These are phyloP conservation scores for Plenodomus biglobosus DNA, from an alignment of 2,329 filamentous ascomycete species.

Conservation along the genomic window DNA sequence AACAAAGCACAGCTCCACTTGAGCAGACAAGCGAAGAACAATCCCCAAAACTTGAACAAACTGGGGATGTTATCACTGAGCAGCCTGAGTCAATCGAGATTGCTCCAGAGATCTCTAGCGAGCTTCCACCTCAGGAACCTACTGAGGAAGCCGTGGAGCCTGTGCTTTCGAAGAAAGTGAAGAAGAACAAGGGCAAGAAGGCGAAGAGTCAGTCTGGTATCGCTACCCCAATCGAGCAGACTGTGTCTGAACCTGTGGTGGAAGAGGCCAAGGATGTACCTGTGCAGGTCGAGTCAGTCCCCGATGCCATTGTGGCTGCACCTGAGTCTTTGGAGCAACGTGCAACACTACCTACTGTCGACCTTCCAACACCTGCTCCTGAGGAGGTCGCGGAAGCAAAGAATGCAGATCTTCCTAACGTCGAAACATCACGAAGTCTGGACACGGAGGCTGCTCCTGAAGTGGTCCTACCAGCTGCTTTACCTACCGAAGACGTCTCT, in stretches of 20 bases:
- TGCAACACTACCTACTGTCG: neutral
- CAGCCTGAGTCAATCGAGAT: neutral
- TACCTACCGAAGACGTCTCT: too few relatives aligned
- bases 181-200: slow-evolving; percentile 29
- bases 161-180: slow-evolving; percentile 20
- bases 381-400: neutral
- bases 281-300: neutral
- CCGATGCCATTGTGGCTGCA: neutral
- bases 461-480: too few relatives aligned
- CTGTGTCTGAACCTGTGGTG: slow-evolving; percentile 4
- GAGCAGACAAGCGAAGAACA: slow-evolving; percentile 1
- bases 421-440: neutral
- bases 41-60: neutral
- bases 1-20: neutral
- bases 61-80: neutral
- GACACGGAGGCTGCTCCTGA: neutral
- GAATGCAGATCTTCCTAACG: neutral
- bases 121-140: slow-evolving; percentile 1
- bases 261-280: slow-evolving; percentile 2
- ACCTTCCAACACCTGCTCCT: neutral
- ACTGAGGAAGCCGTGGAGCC: slow-evolving; percentile 8
- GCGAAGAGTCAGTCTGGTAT: slow-evolving; percentile 21
- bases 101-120: slow-evolving; percentile 15
- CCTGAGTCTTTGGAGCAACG: neutral
- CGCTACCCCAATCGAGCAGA: slow-evolving; percentile 11